A percentile compares a stretch with the other conserved stretches of the same genome.
Conservation (phyloP, 306 rosid species). For the Castanea mollissima region DNA sequence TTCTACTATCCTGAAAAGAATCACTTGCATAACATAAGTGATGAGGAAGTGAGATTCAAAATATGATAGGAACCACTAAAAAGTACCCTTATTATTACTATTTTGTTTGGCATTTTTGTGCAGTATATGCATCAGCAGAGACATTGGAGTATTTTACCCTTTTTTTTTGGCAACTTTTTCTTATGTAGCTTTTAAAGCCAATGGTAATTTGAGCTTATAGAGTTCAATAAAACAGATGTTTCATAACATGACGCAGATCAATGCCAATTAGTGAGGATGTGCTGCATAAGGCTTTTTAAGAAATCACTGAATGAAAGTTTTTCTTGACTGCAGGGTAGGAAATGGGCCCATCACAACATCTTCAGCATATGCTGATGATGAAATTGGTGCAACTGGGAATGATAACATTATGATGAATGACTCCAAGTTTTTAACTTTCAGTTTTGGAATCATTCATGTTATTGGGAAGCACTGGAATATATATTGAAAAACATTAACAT, state of each 20-base stretch:
- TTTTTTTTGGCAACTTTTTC: too few relatives aligned
- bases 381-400: conserved; percentile 93
- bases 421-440: conserved; percentile 6
- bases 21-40: too few relatives aligned
- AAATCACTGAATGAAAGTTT: background rate
- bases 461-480: background rate
- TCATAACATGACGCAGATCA: background rate
- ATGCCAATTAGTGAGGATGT: background rate
- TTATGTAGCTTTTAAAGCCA: background rate
- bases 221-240: background rate
- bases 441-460: conserved; percentile 12
- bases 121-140: too few relatives aligned
- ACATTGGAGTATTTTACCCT: too few relatives aligned
- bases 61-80: too few relatives aligned
- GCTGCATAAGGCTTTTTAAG: background rate
- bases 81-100: too few relatives aligned
- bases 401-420: conserved; percentile 83
- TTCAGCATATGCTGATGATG: conserved; percentile 72
- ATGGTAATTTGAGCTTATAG: background rate
- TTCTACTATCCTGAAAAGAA: too few relatives aligned
- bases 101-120: too few relatives aligned
- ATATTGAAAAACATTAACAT: background rate
- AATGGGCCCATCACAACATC: conserved; percentile 94
- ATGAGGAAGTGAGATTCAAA: background rate
- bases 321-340: conserved; percentile 67